phyloP scores from a whole-genome alignment of 352 stramenopile species.

The Paralagenidium karlingii region DNA sequence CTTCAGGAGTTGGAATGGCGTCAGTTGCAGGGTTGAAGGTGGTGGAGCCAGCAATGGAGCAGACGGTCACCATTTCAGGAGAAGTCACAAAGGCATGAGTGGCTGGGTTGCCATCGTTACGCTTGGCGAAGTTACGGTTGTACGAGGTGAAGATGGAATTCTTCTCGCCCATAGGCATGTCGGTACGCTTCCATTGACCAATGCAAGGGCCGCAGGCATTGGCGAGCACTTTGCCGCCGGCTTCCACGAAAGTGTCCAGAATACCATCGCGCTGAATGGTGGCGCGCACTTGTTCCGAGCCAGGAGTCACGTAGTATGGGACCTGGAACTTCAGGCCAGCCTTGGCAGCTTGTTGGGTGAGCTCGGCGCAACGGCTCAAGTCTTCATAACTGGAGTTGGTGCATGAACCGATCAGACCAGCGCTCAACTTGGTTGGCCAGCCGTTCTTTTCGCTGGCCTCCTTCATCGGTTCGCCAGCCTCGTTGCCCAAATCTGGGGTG shows the following conservation, averaged over 20 bases:
- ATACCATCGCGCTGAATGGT: conserved; percentile 88
- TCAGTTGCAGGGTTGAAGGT: conserved; percentile 88
- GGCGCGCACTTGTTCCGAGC: conserved; percentile 87
- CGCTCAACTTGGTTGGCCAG: conserved; percentile 84
- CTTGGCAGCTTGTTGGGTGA: conserved; percentile 74
- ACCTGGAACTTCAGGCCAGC: conserved; percentile 87
- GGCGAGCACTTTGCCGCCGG: conserved; percentile 80
- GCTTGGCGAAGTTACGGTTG: conserved; percentile 93
- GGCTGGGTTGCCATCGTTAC: conserved; percentile 88
- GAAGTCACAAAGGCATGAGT: conserved; percentile 91
- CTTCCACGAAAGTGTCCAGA: conserved; percentile 81
- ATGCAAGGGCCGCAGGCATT: conserved; percentile 92
- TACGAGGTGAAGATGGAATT: conserved; percentile 94
- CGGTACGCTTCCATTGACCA: conserved; percentile 89
- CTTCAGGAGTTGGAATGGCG: conserved; percentile 73
- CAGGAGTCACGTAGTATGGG: conserved; percentile 87
- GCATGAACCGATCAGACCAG: conserved; percentile 89
- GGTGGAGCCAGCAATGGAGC: conserved; percentile 77
- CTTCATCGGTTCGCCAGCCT: conserved; percentile 56
- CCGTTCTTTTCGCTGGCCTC: conserved; percentile 73
- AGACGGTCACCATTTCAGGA: conserved; percentile 86
- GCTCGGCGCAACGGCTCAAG: conserved; percentile 84
- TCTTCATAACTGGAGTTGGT: conserved; percentile 94
- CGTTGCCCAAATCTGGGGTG: conserved; percentile 84
- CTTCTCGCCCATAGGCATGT: conserved; percentile 77